Evolutionary conservation across 352 stramenopile species (phyloP).

Genomic region (Pythium volutum): DNA sequence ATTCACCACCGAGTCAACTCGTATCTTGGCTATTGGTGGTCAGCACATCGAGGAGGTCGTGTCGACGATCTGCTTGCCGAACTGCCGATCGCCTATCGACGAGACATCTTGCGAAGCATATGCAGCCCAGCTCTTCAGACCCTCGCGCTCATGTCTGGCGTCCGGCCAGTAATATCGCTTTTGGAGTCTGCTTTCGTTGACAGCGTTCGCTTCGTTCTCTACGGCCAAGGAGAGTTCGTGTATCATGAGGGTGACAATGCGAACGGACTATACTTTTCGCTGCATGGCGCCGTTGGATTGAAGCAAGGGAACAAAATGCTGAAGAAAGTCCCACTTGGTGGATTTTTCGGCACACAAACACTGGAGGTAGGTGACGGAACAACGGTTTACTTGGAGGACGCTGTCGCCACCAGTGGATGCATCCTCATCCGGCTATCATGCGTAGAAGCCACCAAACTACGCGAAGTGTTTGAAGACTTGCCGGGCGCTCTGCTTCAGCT

Average conservation of each 20-base stretch:
- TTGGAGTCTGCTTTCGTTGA: constrained; percentile 58
- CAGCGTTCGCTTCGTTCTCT: constrained; percentile 67
- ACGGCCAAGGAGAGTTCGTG: constrained; percentile 58
- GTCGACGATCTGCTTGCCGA: constrained; percentile 56
- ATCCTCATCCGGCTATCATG: constrained; percentile 21
- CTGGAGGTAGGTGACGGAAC: constrained; percentile 20
- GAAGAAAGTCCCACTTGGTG: constrained; percentile 28
- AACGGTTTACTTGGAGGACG: constrained; percentile 27
- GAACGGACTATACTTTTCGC: constrained; percentile 29
- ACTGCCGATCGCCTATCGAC: constrained; percentile 53
- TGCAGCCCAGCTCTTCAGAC: constrained; percentile 58
- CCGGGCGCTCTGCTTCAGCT: constrained; percentile 10
- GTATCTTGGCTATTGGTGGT: constrained; percentile 79
- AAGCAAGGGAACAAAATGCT: neutral
- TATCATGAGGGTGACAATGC: constrained; percentile 44
- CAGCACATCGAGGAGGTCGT: constrained; percentile 52
- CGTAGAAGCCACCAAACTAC: neutral
- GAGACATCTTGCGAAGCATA: constrained; percentile 56
- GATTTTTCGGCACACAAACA: constrained; percentile 34
- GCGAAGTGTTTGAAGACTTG: constrained; percentile 17
- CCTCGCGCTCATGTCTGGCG: constrained; percentile 40
- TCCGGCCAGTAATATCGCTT: constrained; percentile 38
- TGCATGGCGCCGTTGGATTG: constrained; percentile 23
- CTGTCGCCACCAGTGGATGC: constrained; percentile 31
- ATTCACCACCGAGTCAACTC: constrained; percentile 66